A percentile compares a stretch with the other conserved stretches of the same genome.
Evolutionary conservation across 306 rosid species (phyloP).

Genomic region (Dryas alaskensis): DNA sequence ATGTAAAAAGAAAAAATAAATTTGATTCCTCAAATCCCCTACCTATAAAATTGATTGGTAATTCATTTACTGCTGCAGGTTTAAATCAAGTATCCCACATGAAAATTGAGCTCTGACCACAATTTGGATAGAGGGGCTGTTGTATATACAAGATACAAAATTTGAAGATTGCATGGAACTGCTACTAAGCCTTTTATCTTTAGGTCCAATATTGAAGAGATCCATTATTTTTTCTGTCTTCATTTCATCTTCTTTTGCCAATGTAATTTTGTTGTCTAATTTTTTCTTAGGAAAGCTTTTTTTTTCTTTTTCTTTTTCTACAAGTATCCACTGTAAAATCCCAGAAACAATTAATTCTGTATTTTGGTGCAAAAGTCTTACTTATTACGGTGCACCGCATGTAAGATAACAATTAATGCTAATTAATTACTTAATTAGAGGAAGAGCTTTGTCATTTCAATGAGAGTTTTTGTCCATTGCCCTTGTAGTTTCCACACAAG

Average conservation of each 20-base stretch:
- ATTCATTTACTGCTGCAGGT: slow-evolving; percentile 40
- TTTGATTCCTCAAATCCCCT: slow-evolving; percentile 7
- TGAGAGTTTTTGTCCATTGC: slow-evolving; percentile 29
- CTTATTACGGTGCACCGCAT: slow-evolving; percentile 38
- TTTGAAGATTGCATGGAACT: slow-evolving; percentile 38
- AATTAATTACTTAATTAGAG: slow-evolving; percentile 50
- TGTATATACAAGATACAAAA: slow-evolving; percentile 63
- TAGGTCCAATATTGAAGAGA: slow-evolving; percentile 41
- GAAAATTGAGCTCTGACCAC: slow-evolving; percentile 78
- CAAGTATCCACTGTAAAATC: slow-evolving; percentile 64
- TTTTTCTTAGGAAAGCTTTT: slow-evolving; percentile 37
- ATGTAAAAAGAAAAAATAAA: neutral
- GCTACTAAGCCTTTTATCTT: slow-evolving; percentile 35
- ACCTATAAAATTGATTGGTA: slow-evolving; percentile 22
- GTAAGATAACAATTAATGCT: slow-evolving; percentile 52
- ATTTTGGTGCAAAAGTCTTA: slow-evolving; percentile 47
- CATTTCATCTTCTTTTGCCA: slow-evolving; percentile 16
- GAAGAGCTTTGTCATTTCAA: slow-evolving; percentile 41
- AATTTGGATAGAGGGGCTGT: slow-evolving; percentile 37
- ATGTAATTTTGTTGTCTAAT: slow-evolving; percentile 44
- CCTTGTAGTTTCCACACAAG: slow-evolving; percentile 30
- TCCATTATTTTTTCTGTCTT: slow-evolving; percentile 28
- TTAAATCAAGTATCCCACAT: slow-evolving; percentile 62
- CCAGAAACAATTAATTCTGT: slow-evolving; percentile 37
- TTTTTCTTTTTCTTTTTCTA: neutral